Evolutionary conservation across 1,139 yeast genomes (phyloP).

Genomic region (Nematodospora anomalae): DNA sequence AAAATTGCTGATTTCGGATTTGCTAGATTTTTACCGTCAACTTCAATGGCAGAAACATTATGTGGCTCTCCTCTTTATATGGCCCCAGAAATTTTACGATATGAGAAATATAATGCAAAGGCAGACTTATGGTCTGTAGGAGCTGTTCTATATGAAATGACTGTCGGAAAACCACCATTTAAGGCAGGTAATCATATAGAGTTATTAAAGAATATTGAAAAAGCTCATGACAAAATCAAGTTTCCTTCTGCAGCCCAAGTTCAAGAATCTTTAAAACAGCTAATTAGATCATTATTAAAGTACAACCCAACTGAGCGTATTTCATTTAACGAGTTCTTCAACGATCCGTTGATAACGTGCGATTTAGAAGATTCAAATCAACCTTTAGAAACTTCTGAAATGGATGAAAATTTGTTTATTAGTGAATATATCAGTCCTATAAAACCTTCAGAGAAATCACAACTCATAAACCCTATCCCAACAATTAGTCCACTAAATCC

Average conservation of each 20-base stretch:
- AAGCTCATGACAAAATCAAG: conserved; percentile 69
- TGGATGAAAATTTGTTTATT: conserved; percentile 77
- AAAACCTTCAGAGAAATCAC: conserved; percentile 20
- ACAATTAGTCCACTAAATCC: conserved; percentile 5
- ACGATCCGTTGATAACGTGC: conserved; percentile 52
- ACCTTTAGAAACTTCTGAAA: conserved; percentile 66
- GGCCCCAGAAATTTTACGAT: conserved; percentile 96
- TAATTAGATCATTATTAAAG: conserved; percentile 74
- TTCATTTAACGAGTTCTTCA: conserved; percentile 84
- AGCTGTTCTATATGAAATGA: conserved; percentile 92
- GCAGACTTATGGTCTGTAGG: conserved; percentile 99
- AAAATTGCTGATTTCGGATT: conserved; percentile 98
- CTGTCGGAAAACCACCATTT: conserved; percentile 93
- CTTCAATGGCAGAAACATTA: conserved; percentile 92
- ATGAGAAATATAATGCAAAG: conserved; percentile 94
- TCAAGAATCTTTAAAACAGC: conserved; percentile 61
- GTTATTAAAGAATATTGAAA: conserved; percentile 78
- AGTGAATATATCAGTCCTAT: conserved; percentile 68
- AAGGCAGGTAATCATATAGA: conserved; percentile 92
- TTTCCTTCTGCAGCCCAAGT: conserved; percentile 68
- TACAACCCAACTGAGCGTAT: conserved; percentile 86
- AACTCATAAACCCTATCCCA: conserved; percentile 19
- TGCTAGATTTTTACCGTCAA: conserved; percentile 88
- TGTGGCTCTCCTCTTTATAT: conserved; percentile 97
- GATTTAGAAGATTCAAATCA: conserved; percentile 50